These are phyloP conservation scores for Malus sieversii DNA, from an alignment of 306 rosid species.

Conservation along the genomic window DNA sequence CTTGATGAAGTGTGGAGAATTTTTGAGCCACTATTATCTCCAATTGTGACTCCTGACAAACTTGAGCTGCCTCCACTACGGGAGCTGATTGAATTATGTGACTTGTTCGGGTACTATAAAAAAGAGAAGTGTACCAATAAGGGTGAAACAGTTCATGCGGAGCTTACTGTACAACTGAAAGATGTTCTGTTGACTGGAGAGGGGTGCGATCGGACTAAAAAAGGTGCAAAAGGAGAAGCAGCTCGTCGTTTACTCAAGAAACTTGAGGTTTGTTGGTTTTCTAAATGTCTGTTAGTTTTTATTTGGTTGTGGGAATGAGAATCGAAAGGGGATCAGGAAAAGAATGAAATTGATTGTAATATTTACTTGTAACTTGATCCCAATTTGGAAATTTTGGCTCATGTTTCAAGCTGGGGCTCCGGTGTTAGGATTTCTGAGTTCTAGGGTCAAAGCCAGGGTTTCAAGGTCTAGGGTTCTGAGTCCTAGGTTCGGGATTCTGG, in stretches of 20 bases:
- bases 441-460: not conserved
- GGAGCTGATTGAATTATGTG: slow-evolving; percentile 60
- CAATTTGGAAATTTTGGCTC: not conserved
- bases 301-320: not conserved
- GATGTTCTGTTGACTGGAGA: slow-evolving; percentile 42
- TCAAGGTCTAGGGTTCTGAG: not conserved
- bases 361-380: not conserved
- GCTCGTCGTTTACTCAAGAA: slow-evolving; percentile 57
- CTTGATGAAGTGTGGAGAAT: slow-evolving; percentile 73
- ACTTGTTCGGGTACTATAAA: slow-evolving; percentile 59
- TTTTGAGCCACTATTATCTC: slow-evolving; percentile 72
- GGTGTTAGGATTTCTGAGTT: not conserved
- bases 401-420: not conserved
- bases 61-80: slow-evolving; percentile 78
- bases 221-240: slow-evolving; percentile 79
- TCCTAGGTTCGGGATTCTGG: not conserved
- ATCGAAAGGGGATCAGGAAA: not conserved
- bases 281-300: not conserved
- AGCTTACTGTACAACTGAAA: slow-evolving; percentile 62
- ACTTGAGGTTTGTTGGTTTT: slow-evolving; percentile 57
- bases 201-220: slow-evolving; percentile 44
- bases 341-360: not conserved
- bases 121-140: slow-evolving; percentile 49
- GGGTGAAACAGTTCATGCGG: slow-evolving; percentile 38
- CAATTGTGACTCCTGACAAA: slow-evolving; percentile 91